Evolutionary conservation across 2,329 filamentous ascomycete species (phyloP), one percentile per base, ranked within the genome.

Genomic region (Microdochium bolleyi): DNA sequence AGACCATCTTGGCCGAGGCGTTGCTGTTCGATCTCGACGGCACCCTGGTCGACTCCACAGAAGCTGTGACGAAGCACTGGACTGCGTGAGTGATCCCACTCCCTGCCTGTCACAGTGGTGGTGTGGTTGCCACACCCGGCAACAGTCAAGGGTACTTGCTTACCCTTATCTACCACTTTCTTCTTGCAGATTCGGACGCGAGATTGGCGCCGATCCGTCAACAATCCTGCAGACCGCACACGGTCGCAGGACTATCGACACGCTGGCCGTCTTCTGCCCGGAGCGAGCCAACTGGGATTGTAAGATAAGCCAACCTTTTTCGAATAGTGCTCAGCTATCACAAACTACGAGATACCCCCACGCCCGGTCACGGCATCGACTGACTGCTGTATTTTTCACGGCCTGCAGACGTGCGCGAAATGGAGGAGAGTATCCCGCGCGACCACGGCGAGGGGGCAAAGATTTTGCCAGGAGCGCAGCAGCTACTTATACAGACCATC

Each of bases 251-350:
- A 90, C 85, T 59, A 96, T 97, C 63, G 94, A 97, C 62, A 84
- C 88, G 2, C 77, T 97, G 54, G 82, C 82, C 66, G 74, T 92
- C 25, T 81, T 96, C 54, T 85, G 89, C 56, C 88, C 90, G n/a
- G 84, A 88, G 60, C 89, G 90, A 66, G 94, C 94, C 41, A 96
- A 87, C 61, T 92, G 88, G 89, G 89, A 96, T 58, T 96, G 90
- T 95, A 72, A 73, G 88, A 81, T 30, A 44, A 57, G 16, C 48
- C 27, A 49, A n/a, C n/a, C n/a, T n/a, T n/a, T n/a, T n/a, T n/a
- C n/a, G n/a, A n/a, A n/a, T n/a, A n/a, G n/a, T n/a, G n/a, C n/a
- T n/a, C n/a, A n/a, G n/a, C n/a, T n/a, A n/a, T n/a, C n/a, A n/a
- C n/a, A n/a, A n/a, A n/a, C n/a, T n/a, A n/a, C n/a, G n/a, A n/a